A percentile compares a stretch with the other conserved stretches of the same genome.
phyloP scores from a whole-genome alignment of 2,329 filamentous ascomycete species.

The Orbilia quercus region DNA sequence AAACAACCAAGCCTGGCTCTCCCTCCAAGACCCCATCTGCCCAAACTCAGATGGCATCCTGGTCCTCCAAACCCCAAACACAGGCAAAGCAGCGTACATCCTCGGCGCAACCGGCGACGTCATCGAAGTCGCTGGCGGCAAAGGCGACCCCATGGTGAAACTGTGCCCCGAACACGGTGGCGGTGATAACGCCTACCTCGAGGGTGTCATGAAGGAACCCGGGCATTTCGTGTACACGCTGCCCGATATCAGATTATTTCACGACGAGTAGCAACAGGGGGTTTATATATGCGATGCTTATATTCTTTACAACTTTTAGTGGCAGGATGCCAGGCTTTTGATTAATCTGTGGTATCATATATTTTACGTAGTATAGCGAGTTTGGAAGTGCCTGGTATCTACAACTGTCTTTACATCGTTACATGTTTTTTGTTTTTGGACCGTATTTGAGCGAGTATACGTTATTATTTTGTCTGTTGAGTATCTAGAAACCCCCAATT shows the following conservation, averaged over 20 bases:
- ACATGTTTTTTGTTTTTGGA: no score
- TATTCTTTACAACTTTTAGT: no score
- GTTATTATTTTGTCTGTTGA: no score
- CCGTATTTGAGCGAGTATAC: no score
- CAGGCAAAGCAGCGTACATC: slow-evolving; percentile 34
- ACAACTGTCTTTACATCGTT: no score
- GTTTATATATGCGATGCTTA: no score
- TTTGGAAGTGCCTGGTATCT: no score
- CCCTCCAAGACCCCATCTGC: slow-evolving; percentile 39
- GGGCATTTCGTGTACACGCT: slow-evolving; percentile 45
- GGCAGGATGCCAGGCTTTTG: no score
- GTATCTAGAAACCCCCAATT: no score
- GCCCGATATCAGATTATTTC: background rate
- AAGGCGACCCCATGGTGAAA: slow-evolving; percentile 30
- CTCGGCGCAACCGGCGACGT: slow-evolving; percentile 34
- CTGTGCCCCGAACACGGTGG: slow-evolving; percentile 29
- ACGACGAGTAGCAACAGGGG: no score
- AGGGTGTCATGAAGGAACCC: slow-evolving; percentile 31
- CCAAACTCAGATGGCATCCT: slow-evolving; percentile 33
- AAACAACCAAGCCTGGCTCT: slow-evolving; percentile 41
- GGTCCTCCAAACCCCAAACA: slow-evolving; percentile 24
- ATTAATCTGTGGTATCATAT: no score
- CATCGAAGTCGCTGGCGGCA: slow-evolving; percentile 35
- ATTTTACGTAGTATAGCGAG: no score
- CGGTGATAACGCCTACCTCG: slow-evolving; percentile 20